Percentiles rank a stretch among this genome's conserved stretches.
phyloP scores from a whole-genome alignment of 495 filamentous ascomycete genomes.

The Evansstolkia leycettana region DNA sequence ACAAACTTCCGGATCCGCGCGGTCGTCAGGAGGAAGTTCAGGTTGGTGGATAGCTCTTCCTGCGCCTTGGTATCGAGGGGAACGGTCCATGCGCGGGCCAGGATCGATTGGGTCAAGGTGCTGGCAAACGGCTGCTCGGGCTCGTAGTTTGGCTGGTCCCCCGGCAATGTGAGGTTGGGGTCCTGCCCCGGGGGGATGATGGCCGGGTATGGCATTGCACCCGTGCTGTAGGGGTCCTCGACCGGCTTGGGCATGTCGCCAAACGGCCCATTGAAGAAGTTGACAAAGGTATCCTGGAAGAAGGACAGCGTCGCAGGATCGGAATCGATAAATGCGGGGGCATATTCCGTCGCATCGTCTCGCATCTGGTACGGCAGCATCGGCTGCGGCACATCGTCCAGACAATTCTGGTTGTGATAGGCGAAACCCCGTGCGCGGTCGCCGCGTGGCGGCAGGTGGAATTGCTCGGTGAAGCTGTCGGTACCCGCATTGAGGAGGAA shows the following conservation, averaged over 20 bases:
- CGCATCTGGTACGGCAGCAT: constrained; percentile 11
- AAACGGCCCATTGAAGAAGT: constrained; percentile 32
- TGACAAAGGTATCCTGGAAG: constrained; percentile 28
- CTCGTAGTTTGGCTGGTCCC: constrained; percentile 15
- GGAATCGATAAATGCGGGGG: constrained; percentile 12
- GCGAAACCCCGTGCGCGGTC: constrained; percentile 24
- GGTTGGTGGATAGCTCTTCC: constrained; percentile 25
- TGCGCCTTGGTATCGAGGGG: constrained; percentile 25
- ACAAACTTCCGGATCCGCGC: constrained; percentile 29
- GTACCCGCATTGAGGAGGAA: constrained; percentile 36
- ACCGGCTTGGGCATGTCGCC: constrained; percentile 15
- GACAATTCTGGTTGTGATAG: constrained; percentile 18
- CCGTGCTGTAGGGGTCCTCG: constrained; percentile 11
- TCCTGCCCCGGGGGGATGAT: constrained; percentile 9
- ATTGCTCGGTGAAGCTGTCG: constrained; percentile 33
- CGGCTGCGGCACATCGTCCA: constrained; percentile 11
- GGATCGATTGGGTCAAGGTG: constrained; percentile 26
- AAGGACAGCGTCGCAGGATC: constrained; percentile 18
- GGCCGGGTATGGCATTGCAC: constrained; percentile 9
- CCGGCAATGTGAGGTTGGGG: constrained; percentile 7
- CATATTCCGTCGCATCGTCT: constrained; percentile 6
- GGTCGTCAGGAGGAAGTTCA: constrained; percentile 29
- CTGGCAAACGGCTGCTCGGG: constrained; percentile 24
- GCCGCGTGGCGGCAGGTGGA: constrained; percentile 28
- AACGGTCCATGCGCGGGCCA: constrained; percentile 23